Evolutionary conservation across 495 filamentous ascomycete species (phyloP).

Genomic region (Neurospora sp.): DNA sequence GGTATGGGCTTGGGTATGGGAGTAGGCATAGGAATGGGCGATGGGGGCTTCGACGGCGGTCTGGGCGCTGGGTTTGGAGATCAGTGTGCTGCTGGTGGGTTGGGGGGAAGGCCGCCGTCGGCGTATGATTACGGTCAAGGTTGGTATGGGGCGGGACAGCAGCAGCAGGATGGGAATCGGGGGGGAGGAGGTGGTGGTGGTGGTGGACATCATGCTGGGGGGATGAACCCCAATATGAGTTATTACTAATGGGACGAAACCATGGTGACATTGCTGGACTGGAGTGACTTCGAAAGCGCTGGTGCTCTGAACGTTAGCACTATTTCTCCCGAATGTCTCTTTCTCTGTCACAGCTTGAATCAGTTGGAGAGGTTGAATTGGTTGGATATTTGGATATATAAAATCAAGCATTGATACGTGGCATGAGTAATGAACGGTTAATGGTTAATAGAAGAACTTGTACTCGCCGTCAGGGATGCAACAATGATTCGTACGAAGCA

Average conservation of each 20-base stretch:
- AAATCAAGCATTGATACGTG: background rate
- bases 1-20: conserved; percentile 17
- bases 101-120: background rate
- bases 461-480: no score
- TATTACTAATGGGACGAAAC: background rate
- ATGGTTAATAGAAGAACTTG: background rate
- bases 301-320: background rate
- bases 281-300: background rate
- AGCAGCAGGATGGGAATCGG: background rate
- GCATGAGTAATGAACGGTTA: background rate
- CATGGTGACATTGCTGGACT: background rate
- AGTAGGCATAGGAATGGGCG: conserved; percentile 6
- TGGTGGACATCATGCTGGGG: background rate
- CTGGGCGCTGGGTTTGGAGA: background rate
- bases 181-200: background rate
- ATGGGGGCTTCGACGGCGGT: background rate
- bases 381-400: background rate
- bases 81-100: background rate
- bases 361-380: background rate
- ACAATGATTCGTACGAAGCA: no score
- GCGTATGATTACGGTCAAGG: background rate
- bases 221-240: background rate
- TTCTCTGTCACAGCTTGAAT: background rate
- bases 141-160: background rate
- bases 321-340: background rate